A percentile compares a stretch with the other conserved stretches of the same genome.
Evolutionary conservation across 192 early-diverging fungal species (phyloP).

Genomic region (Coemansia sp.): DNA sequence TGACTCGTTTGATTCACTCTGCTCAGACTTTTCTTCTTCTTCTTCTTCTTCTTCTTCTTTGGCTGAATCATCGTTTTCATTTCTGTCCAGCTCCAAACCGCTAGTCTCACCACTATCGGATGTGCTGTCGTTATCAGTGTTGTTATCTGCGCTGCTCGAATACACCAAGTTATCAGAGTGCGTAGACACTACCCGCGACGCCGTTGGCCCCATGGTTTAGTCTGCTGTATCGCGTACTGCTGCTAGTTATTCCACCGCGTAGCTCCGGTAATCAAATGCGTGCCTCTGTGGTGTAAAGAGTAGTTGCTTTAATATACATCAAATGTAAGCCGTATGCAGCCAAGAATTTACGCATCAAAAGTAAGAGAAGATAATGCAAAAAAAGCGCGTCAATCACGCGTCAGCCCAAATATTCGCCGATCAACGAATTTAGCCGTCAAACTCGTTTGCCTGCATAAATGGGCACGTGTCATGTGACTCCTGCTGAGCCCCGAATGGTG

Average conservation of each 20-base stretch:
- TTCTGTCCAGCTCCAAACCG: neutral
- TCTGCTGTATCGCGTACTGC: neutral
- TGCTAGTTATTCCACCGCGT: neutral
- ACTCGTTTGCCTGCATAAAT: neutral
- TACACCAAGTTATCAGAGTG: neutral
- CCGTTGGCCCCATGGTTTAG: constrained; percentile 9
- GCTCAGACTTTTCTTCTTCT: neutral
- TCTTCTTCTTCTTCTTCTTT: too few relatives aligned
- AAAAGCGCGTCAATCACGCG: neutral
- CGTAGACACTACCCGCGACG: neutral
- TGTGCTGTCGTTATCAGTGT: neutral
- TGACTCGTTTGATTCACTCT: neutral
- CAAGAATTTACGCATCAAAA: constrained; percentile 1
- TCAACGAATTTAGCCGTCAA: constrained; percentile 1
- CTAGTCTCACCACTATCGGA: neutral
- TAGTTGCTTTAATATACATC: constrained; percentile 1
- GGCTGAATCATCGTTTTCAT: neutral
- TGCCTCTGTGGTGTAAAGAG: neutral
- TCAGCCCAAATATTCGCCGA: neutral
- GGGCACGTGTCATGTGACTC: neutral
- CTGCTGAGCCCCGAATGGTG: too few relatives aligned
- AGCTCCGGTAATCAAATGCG: neutral
- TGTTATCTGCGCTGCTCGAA: neutral
- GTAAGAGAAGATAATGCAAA: neutral
- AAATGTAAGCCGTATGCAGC: neutral